A percentile compares a stretch with the other conserved stretches of the same genome.
These are phyloP conservation scores for Halophytophthora batemanensis DNA, from an alignment of 352 stramenopile species.

Conservation along the genomic window DNA sequence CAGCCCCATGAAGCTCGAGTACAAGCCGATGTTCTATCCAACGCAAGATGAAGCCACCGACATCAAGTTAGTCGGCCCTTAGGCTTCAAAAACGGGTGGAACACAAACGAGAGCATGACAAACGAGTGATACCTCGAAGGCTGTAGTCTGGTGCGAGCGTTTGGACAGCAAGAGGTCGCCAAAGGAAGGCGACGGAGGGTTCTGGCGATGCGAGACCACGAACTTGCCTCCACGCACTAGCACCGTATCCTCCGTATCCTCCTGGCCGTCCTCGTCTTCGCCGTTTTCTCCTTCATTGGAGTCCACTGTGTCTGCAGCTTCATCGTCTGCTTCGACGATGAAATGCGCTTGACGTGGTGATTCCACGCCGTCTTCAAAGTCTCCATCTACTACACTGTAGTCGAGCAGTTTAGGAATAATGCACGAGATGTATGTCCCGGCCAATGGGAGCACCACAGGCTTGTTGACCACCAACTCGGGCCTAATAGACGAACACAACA, in stretches of 20 bases:
- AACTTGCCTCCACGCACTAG: constrained; percentile 47
- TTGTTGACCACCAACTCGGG: constrained; percentile 41
- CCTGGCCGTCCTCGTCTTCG: constrained; percentile 25
- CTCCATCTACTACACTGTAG: constrained; percentile 42
- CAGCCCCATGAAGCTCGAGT: constrained; percentile 79
- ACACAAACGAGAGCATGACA: neutral
- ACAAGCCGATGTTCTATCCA: constrained; percentile 69
- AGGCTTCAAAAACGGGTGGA: neutral
- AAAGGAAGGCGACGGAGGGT: constrained; percentile 58
- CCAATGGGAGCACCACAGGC: constrained; percentile 58
- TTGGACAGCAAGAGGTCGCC: constrained; percentile 70
- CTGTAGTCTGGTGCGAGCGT: constrained; percentile 36
- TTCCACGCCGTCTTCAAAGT: constrained; percentile 25
- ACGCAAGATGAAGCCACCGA: neutral
- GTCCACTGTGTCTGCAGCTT: constrained; percentile 22
- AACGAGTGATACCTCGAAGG: constrained; percentile 46
- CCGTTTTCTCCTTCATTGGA: constrained; percentile 34
- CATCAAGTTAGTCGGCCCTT: neutral
- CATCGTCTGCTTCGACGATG: constrained; percentile 47
- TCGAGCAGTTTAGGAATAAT: constrained; percentile 67
- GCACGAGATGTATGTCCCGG: constrained; percentile 73
- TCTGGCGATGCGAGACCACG: constrained; percentile 29
- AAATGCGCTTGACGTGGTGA: constrained; percentile 54
- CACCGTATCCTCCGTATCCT: constrained; percentile 22
- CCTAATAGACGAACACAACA: constrained; percentile 23